phyloP scores from a whole-genome alignment of 768 basidiomycete genomes.

The Agaricus sinodeliciosus region DNA sequence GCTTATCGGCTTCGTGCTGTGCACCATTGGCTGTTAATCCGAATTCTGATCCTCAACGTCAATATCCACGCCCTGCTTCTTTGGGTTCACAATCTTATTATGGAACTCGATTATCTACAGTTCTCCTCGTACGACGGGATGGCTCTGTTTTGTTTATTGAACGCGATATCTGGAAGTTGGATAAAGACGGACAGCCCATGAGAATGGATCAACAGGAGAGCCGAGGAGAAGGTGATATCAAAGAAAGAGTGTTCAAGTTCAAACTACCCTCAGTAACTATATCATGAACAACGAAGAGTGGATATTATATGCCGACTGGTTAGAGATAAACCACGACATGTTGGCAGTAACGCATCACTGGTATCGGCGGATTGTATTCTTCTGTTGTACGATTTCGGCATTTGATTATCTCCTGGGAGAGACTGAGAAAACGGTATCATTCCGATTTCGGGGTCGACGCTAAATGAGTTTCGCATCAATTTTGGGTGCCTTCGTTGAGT shows the following conservation, averaged over 20 bases:
- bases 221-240: slow-evolving; percentile 12
- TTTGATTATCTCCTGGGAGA: background rate
- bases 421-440: background rate
- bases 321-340: no score
- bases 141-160: slow-evolving; percentile 65
- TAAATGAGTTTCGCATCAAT: background rate
- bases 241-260: slow-evolving; percentile 49
- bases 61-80: slow-evolving; percentile 10
- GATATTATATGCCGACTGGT: no score
- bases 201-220: slow-evolving; percentile 2
- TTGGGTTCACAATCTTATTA: slow-evolving; percentile 28
- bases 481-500: background rate
- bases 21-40: background rate
- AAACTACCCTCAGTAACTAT: slow-evolving; percentile 16
- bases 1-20: background rate
- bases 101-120: slow-evolving; percentile 70
- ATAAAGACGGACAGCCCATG: slow-evolving; percentile 28
- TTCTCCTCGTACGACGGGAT: slow-evolving; percentile 55
- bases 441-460: slow-evolving; percentile 3
- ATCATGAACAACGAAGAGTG: background rate
- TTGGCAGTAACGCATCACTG: no score
- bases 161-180: slow-evolving; percentile 57
- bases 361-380: background rate
- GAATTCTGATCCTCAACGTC: slow-evolving; percentile 11
- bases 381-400: background rate